A percentile compares a stretch with the other conserved stretches of the same genome.
Conservation (phyloP, 805 yeast genomes). For the Saturnispora sekii region DNA sequence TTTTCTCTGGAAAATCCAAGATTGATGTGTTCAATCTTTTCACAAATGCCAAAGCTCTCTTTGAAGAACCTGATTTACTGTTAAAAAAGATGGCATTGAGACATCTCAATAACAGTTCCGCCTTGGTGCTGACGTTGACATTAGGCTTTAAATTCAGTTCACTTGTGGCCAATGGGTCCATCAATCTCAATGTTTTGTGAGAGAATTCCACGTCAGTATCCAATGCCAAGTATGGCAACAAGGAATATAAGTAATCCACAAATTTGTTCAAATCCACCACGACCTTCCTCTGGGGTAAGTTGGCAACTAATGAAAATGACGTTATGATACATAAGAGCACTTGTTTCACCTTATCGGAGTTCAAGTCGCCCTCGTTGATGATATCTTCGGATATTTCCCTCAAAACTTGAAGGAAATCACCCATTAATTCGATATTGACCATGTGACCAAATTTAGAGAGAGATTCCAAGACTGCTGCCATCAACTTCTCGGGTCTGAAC, state of each 20-base stretch:
- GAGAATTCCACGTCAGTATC: slow-evolving; percentile 84
- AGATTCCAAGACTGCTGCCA: slow-evolving; percentile 88
- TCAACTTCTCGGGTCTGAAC: slow-evolving; percentile 49
- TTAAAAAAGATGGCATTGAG: slow-evolving; percentile 76
- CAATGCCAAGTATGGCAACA: slow-evolving; percentile 57
- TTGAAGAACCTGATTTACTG: slow-evolving; percentile 54
- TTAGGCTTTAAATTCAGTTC: slow-evolving; percentile 41
- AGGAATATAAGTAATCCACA: slow-evolving; percentile 60
- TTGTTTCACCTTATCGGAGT: slow-evolving; percentile 52
- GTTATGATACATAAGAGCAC: slow-evolving; percentile 77
- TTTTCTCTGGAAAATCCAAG: slow-evolving; percentile 79
- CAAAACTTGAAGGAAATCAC: slow-evolving; percentile 84
- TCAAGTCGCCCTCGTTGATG: slow-evolving; percentile 33
- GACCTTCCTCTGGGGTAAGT: slow-evolving; percentile 62
- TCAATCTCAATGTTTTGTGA: slow-evolving; percentile 66
- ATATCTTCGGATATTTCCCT: slow-evolving; percentile 61
- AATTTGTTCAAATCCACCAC: slow-evolving; percentile 77
- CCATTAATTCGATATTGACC: slow-evolving; percentile 86
- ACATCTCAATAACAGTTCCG: slow-evolving; percentile 70
- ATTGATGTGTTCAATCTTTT: slow-evolving; percentile 63
- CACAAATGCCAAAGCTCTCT: slow-evolving; percentile 70
- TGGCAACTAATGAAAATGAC: slow-evolving; percentile 75
- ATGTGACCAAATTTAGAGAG: slow-evolving; percentile 82
- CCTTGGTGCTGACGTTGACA: slow-evolving; percentile 80
- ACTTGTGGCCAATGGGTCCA: slow-evolving; percentile 57